Percentiles rank a stretch among this genome's conserved stretches.
Evolutionary conservation across 2,329 filamentous ascomycete species (phyloP).

Genomic region (Trichoderma hamatum): DNA sequence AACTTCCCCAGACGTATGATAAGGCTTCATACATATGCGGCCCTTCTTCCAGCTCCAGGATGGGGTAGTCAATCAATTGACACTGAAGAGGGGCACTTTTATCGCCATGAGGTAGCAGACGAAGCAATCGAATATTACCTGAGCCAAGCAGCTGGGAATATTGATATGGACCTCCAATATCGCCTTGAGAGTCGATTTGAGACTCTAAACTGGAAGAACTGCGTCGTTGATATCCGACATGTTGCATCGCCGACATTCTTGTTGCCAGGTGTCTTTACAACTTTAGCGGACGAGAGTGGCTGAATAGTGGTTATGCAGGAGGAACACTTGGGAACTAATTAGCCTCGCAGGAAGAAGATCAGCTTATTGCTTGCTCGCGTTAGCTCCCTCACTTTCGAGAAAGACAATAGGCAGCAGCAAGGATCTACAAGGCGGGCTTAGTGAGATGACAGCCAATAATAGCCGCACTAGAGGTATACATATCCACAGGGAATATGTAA

Average conservation of each 20-base stretch:
- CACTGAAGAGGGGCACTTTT: neutral
- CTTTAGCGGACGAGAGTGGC: neutral
- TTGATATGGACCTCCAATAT: neutral
- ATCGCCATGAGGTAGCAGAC: neutral
- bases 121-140: conserved; percentile 16
- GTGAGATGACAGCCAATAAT: neutral
- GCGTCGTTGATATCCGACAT: neutral
- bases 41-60: neutral
- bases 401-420: neutral
- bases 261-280: neutral
- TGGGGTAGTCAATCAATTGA: conserved; percentile 14
- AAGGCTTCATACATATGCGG: conserved; percentile 16
- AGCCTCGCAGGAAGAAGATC: neutral
- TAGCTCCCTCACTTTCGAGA: neutral
- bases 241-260: neutral
- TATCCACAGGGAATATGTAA: neutral
- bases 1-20: conserved; percentile 22
- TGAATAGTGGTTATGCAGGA: neutral
- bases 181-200: neutral
- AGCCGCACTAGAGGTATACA: neutral
- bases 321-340: neutral
- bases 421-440: neutral
- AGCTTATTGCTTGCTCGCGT: neutral
- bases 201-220: neutral
- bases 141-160: neutral